Evolutionary conservation across 495 filamentous ascomycete genomes (phyloP).

Genomic region (Daldinia vernicosa): DNA sequence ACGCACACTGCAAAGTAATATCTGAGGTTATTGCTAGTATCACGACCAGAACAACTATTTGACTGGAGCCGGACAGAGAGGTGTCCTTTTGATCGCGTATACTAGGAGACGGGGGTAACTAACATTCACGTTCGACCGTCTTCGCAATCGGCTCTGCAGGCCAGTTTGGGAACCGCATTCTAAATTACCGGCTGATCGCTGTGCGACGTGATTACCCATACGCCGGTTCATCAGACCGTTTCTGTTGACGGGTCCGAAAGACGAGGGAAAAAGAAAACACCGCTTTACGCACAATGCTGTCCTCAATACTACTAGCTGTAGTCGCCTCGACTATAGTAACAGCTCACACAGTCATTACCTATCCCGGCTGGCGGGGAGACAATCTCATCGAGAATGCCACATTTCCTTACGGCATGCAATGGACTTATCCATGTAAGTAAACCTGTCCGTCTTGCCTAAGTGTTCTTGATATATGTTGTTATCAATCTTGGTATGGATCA

Average conservation of each 20-base stretch:
- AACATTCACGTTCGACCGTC: neutral
- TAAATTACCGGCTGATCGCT: constrained; percentile 12
- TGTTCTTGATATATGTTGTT: neutral
- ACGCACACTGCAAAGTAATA: constrained; percentile 9
- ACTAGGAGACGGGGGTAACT: neutral
- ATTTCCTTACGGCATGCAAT: constrained; percentile 95
- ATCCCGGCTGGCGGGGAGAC: constrained; percentile 94
- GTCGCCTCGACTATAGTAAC: constrained; percentile 63
- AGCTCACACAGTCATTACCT: constrained; percentile 89
- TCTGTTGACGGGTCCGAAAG: neutral
- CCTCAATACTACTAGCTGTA: constrained; percentile 60
- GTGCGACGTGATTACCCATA: constrained; percentile 18
- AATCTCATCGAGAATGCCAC: constrained; percentile 83
- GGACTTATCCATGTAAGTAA: constrained; percentile 94
- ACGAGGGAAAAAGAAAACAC: neutral
- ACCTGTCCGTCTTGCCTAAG: neutral
- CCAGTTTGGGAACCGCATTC: neutral
- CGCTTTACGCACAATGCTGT: constrained; percentile 49
- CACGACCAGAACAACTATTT: neutral
- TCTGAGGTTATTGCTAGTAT: neutral
- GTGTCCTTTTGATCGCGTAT: neutral
- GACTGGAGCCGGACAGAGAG: neutral
- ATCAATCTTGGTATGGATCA: neutral
- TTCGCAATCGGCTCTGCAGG: neutral
- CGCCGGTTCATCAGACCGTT: neutral